These are phyloP conservation scores for Didymella keratinophila DNA, from an alignment of 2,329 filamentous ascomycete species.

Conservation along the genomic window DNA sequence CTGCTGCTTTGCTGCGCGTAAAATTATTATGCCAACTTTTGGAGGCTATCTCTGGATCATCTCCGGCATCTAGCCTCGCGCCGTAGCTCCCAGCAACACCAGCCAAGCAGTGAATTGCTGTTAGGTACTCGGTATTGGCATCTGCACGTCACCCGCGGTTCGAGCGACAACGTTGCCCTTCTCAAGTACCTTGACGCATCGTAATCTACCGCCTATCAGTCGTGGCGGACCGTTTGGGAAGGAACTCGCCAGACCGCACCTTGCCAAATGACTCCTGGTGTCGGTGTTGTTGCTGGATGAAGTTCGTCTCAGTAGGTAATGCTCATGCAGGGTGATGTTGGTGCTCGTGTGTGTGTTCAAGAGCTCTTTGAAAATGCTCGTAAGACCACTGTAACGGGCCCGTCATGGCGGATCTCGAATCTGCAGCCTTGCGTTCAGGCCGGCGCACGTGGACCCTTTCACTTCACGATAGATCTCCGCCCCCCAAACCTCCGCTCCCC, in stretches of 20 bases:
- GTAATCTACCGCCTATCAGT: constrained; percentile 29
- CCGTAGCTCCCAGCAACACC: constrained; percentile 25
- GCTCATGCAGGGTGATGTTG: constrained; percentile 11
- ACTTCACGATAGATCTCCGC: constrained; percentile 33
- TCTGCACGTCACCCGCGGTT: constrained; percentile 38
- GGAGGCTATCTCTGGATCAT: constrained; percentile 34
- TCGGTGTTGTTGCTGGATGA: constrained; percentile 17
- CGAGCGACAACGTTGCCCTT: constrained; percentile 19
- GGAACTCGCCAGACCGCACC: constrained; percentile 21
- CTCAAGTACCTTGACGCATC: constrained; percentile 26
- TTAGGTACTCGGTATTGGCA: constrained; percentile 46
- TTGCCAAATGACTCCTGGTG: constrained; percentile 17
- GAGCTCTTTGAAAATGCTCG: constrained; percentile 11
- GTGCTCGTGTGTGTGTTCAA: not conserved
- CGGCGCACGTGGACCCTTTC: constrained; percentile 29
- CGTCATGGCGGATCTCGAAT: constrained; percentile 12
- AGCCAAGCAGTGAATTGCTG: constrained; percentile 47
- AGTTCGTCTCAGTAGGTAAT: constrained; percentile 14
- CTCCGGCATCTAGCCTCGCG: constrained; percentile 28
- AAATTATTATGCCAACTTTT: constrained; percentile 44
- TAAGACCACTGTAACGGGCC: constrained; percentile 4
- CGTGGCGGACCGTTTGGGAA: constrained; percentile 17
- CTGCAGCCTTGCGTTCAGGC: constrained; percentile 21
- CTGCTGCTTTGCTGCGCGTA: constrained; percentile 39
- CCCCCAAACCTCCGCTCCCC: constrained; percentile 24